phyloP scores from a whole-genome alignment of 164 flowering plant species.

The Dillenia suffruticosa region DNA sequence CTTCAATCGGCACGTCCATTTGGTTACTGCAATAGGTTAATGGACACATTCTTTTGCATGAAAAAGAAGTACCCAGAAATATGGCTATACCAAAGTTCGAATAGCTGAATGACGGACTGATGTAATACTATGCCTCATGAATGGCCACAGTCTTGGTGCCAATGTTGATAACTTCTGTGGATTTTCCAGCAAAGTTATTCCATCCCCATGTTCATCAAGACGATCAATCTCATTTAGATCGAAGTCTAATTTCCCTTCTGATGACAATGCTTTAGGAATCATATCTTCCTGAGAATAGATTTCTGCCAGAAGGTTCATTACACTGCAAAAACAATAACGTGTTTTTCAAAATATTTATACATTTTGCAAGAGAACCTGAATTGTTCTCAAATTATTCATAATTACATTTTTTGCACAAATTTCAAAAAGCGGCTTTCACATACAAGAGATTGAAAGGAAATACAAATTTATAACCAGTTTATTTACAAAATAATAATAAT shows the following conservation, averaged over 20 bases:
- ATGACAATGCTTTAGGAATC: constrained; percentile 42
- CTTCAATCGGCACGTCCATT: too few relatives aligned
- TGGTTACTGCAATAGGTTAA: too few relatives aligned
- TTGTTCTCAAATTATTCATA: too few relatives aligned
- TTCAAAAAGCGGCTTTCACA: too few relatives aligned
- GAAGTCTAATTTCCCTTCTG: constrained; percentile 35
- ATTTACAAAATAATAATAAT: too few relatives aligned
- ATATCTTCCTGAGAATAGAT: constrained; percentile 91
- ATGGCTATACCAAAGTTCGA: constrained; percentile 72
- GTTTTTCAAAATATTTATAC: too few relatives aligned
- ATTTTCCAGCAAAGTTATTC: constrained; percentile 43
- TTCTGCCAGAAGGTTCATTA: constrained; percentile 97
- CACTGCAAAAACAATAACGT: constrained; percentile 47
- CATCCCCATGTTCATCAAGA: constrained; percentile 42
- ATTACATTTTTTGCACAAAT: too few relatives aligned
- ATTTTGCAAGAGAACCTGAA: too few relatives aligned
- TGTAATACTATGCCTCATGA: constrained; percentile 93
- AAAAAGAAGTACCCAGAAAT: neutral
- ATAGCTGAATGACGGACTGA: constrained; percentile 94
- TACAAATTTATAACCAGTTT: too few relatives aligned
- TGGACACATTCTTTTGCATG: too few relatives aligned
- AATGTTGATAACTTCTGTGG: constrained; percentile 68
- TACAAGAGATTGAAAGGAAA: too few relatives aligned
- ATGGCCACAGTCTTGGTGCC: constrained; percentile 98
- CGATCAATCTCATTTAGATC: constrained; percentile 66